Evolutionary conservation across 305 asterid genomes (phyloP).

Genomic region (Fraxinus nigra): DNA sequence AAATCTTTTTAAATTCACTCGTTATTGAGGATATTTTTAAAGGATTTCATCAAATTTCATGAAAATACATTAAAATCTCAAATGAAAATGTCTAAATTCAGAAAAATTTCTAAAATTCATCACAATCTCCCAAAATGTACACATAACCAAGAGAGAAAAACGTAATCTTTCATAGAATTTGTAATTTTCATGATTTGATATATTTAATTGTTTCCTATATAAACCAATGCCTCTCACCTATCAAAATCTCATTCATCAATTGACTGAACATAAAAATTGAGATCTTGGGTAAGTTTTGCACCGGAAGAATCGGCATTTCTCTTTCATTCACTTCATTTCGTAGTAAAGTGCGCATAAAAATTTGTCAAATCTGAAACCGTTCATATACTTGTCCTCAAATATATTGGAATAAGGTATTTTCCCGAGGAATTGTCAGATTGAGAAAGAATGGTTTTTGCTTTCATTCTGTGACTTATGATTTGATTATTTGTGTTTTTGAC

Average conservation of each 20-base stretch:
- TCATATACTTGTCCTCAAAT: neutral
- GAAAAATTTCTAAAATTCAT: no score
- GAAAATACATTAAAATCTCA: no score
- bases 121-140: neutral
- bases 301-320: neutral
- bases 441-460: neutral
- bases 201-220: conserved; percentile 1
- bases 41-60: no score
- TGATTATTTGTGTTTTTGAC: conserved; percentile 1
- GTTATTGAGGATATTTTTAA: no score
- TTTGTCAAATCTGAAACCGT: neutral
- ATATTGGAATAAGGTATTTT: neutral
- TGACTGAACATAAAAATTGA: neutral
- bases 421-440: neutral
- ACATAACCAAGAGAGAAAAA: neutral
- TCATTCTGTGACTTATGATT: neutral
- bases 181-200: neutral
- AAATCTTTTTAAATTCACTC: no score
- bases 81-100: no score
- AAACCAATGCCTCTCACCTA: neutral
- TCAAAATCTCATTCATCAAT: neutral
- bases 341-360: neutral
- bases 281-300: neutral
- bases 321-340: neutral
- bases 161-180: neutral